Base-by-base conservation (phyloP, 805 yeast species). In the Ogataea glucozyma region DNA sequence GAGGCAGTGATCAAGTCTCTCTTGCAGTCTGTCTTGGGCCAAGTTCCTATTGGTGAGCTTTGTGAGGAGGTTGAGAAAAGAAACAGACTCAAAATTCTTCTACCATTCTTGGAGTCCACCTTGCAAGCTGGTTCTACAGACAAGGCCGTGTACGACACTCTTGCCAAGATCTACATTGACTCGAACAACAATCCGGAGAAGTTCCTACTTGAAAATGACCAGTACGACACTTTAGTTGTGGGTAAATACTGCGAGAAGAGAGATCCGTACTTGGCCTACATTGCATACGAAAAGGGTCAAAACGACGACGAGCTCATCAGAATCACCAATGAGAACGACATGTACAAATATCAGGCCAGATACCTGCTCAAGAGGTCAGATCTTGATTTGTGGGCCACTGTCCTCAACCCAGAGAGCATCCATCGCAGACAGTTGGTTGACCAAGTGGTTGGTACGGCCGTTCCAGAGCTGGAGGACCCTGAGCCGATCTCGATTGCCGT, bases 271-370 rank as follows among this genome's bases (percentile, higher is more conserved):
- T 75, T 93, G 64, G 99, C 99, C 21, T 93, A 88, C 67, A 93
- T 93, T 69, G 95, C 97, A 40, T 93, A 93, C 68, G 95, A 95
- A 48, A 91, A 90, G 70, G 99, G 99, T 62, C 73, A 76, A 41
- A 90, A 91, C 58, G 97, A 93, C 64, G 83, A 75, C 44, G 99
- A 93, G 65, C 78, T 93, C 60, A 79, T 93, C 58, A 75, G 79
- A 61, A 89, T 93, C 66, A 93, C 99, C 53, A 93, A 93, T 66
- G 98, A 93, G 61, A 93, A 93, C 66, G 79, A 93, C 56, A 93
- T 93, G 99, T 93, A 86, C 78, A 93, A 93, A 67, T 91, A 93
- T 69, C 99, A 93, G 74, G 98, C 98, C n/a, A 83, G 98, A 66
- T 93, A 93, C 64, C 75, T 93, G 57, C 77, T 93, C 55, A 73